Percentiles rank a stretch among this genome's conserved stretches.
These are phyloP conservation scores for Leishmania aethiopica DNA, from an alignment of 208 protist genomes.

Conservation along the genomic window DNA sequence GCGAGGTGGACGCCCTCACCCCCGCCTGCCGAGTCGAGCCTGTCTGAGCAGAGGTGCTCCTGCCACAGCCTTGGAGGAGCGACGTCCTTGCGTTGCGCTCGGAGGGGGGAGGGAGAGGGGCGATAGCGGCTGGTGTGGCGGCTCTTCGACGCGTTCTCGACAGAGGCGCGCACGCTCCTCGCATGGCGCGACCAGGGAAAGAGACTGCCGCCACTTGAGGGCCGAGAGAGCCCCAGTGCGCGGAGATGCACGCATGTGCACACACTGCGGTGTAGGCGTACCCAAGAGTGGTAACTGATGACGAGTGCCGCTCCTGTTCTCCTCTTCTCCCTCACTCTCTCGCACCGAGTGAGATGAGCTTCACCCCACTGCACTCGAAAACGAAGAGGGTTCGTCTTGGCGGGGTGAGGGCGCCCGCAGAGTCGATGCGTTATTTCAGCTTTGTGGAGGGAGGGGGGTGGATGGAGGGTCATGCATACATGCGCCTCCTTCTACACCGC, in stretches of 20 bases:
- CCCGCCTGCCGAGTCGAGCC: slow-evolving; percentile 54
- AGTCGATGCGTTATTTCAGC: too few relatives aligned
- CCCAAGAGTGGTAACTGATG: neutral
- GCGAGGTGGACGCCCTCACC: slow-evolving; percentile 33
- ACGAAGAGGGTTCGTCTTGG: too few relatives aligned
- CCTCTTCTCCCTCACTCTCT: neutral
- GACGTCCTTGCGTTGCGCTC: neutral
- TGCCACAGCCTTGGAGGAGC: neutral
- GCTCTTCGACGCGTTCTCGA: neutral
- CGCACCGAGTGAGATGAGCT: too few relatives aligned
- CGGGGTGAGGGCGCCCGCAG: too few relatives aligned
- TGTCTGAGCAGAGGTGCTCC: neutral
- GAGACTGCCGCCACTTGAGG: neutral
- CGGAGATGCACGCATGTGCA: neutral
- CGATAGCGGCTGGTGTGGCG: neutral
- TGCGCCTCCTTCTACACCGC: too few relatives aligned
- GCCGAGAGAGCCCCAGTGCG: neutral
- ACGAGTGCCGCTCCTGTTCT: too few relatives aligned
- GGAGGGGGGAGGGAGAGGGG: neutral
- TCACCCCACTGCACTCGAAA: too few relatives aligned
- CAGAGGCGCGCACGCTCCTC: neutral
- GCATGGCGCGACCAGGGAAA: neutral
- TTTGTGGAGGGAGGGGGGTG: too few relatives aligned
- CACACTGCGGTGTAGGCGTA: neutral
- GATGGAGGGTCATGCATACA: too few relatives aligned